phyloP scores from a whole-genome alignment of 495 filamentous ascomycete species.

The Penicillium crystallinum region DNA sequence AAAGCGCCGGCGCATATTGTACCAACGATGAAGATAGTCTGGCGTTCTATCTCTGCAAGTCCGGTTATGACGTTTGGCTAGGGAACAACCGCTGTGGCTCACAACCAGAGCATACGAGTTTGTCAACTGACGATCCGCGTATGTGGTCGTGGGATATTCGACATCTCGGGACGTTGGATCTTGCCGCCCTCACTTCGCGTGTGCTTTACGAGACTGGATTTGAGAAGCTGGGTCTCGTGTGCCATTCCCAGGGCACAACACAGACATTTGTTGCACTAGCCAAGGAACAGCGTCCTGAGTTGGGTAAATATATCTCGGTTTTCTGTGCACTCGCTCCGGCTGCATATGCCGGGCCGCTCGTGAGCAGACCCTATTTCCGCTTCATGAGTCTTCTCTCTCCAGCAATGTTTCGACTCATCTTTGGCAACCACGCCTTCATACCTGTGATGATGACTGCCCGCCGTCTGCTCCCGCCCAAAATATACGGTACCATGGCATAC shows the following conservation, averaged over 20 bases:
- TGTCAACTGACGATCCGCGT: constrained; percentile 70
- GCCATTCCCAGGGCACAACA: constrained; percentile 90
- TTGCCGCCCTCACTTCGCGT: constrained; percentile 81
- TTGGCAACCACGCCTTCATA: constrained; percentile 94
- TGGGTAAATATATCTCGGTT: constrained; percentile 78
- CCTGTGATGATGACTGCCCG: constrained; percentile 92
- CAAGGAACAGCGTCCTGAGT: constrained; percentile 85
- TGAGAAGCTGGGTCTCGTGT: constrained; percentile 73
- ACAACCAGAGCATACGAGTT: constrained; percentile 63
- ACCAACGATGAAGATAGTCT: constrained; percentile 85
- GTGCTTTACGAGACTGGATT: constrained; percentile 82
- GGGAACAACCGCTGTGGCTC: constrained; percentile 94
- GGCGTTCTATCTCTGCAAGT: constrained; percentile 88
- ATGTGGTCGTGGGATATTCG: constrained; percentile 99
- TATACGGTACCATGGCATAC: constrained; percentile 88
- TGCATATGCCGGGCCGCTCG: constrained; percentile 82
- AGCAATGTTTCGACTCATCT: constrained; percentile 69
- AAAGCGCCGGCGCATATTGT: constrained; percentile 84
- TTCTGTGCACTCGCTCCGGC: constrained; percentile 93
- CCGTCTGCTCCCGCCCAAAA: constrained; percentile 48
- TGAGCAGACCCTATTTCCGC: constrained; percentile 84
- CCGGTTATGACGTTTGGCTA: constrained; percentile 94
- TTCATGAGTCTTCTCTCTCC: constrained; percentile 83
- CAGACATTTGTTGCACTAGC: constrained; percentile 85
- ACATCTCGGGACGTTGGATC: constrained; percentile 87